Conservation (phyloP, 2,329 filamentous ascomycete species). For the Sporothrix brasiliensis region DNA sequence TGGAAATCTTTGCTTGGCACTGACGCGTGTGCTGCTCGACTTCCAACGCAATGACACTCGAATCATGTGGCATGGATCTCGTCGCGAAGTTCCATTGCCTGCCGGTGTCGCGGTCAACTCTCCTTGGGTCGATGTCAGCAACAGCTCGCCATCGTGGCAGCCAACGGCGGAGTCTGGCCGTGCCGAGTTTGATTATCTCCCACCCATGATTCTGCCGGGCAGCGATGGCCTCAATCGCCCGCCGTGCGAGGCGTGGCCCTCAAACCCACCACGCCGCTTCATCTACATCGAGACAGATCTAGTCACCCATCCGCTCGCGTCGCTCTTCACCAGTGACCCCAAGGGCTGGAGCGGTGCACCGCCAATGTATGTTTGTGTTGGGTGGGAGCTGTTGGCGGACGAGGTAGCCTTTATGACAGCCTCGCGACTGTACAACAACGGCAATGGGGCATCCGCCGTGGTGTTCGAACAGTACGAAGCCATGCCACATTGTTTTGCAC, state of each 20-base stretch:
- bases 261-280: slow-evolving; percentile 55
- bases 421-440: slow-evolving; percentile 49
- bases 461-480: slow-evolving; percentile 74
- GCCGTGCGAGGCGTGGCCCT: slow-evolving; percentile 61
- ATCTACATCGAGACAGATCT: slow-evolving; percentile 60
- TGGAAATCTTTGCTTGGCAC: slow-evolving; percentile 67
- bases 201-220: slow-evolving; percentile 45
- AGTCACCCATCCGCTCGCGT: slow-evolving; percentile 68
- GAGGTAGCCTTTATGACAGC: slow-evolving; percentile 67
- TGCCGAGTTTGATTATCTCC: slow-evolving; percentile 65
- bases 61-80: slow-evolving; percentile 63
- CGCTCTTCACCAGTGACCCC: slow-evolving; percentile 56
- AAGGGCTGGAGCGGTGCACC: slow-evolving; percentile 63
- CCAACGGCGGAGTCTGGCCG: slow-evolving; percentile 43
- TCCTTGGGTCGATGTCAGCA: slow-evolving; percentile 72
- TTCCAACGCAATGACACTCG: slow-evolving; percentile 53
- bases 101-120: slow-evolving; percentile 65
- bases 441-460: slow-evolving; percentile 64
- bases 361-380: slow-evolving; percentile 69
- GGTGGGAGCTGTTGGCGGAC: slow-evolving; percentile 72
- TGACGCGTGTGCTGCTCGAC: slow-evolving; percentile 70
- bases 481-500: slow-evolving; percentile 76
- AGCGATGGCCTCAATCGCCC: slow-evolving; percentile 41
- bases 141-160: slow-evolving; percentile 61
- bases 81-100: slow-evolving; percentile 65